Evolutionary conservation across 371 early-diverging fungal species (phyloP).

Genomic region (Zancudomyces culisetae): DNA sequence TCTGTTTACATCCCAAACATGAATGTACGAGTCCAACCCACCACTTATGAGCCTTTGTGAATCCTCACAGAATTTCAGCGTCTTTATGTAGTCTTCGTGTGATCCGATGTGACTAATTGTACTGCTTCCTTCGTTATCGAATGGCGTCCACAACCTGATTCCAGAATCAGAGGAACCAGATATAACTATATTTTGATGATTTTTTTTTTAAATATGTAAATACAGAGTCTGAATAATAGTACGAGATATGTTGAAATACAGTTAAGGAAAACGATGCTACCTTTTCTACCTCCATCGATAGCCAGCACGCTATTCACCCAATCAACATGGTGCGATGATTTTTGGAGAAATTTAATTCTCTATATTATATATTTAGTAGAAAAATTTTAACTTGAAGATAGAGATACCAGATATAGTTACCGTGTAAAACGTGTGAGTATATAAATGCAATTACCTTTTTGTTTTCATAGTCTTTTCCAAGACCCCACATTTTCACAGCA

Average conservation of each 20-base stretch:
- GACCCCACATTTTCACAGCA: constrained; percentile 68
- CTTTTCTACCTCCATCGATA: constrained; percentile 30
- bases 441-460: constrained; percentile 4
- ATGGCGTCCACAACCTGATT: constrained; percentile 63
- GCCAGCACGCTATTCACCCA: constrained; percentile 90
- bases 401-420: no score
- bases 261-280: constrained; percentile 8
- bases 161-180: constrained; percentile 86
- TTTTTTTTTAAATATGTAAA: no score
- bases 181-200: constrained; percentile 31
- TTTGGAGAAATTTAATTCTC: no score
- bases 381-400: no score
- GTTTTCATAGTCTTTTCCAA: constrained; percentile 9
- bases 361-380: no score
- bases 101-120: constrained; percentile 42
- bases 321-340: constrained; percentile 74
- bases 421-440: constrained; percentile 8
- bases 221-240: no score
- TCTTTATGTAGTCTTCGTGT: constrained; percentile 73
- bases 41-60: constrained; percentile 75
- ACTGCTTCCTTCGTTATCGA: constrained; percentile 23
- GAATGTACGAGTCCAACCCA: constrained; percentile 75
- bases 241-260: background rate
- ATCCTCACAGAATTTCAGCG: constrained; percentile 43
- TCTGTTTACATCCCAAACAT: constrained; percentile 72